Evolutionary conservation across 208 protist genomes (phyloP), one percentile per base, ranked within the genome.

Genomic region (Trypanosomatidae sp.): DNA sequence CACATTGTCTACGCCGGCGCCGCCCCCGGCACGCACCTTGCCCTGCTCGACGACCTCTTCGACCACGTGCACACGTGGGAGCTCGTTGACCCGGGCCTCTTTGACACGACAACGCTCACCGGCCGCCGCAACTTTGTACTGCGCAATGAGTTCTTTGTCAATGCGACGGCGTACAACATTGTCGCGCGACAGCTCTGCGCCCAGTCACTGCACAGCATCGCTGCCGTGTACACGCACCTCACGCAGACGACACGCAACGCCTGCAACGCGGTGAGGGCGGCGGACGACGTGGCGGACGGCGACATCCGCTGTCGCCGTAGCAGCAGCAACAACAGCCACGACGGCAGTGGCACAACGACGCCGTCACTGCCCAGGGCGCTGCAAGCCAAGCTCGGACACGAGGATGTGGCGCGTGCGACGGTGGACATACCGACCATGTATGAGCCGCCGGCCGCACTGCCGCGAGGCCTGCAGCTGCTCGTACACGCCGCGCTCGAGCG

Each of bases 1-100:
- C 88, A 91, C 45, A 93, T 97, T 56, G 76, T 98, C 6, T 97
- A 97, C 57, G 92, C 85, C 0, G 95, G 95, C 8, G 82, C 92
- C 4, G 95, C 94, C 7, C 95, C 95, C 1, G 95, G 95, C 15
- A 96, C 88, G 6, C 95, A 98, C 61, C 53, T 95, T 13, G 73
- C 57, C 1, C 95, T 88, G 43, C 61, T 98, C 3, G 80, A 95
- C 23, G 66, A 83, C 15, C 68, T 93, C 59, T 94, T 97, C 41
- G 64, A 69, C 28, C 57, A 49, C 10, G 65, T 80, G 4, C 70
- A 96, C 42, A 83, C 82, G 25, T 98, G 92, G 72, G 83, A 96
- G 51, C 71, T 97, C 16, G 55, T 96, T 6, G 95, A 98, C 62
- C 95, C 95, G 0, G 84, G 84, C 4, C 58, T 86, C 46, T 97